Evolutionary conservation across 805 yeast species (phyloP).

Genomic region (Candida anglica): DNA sequence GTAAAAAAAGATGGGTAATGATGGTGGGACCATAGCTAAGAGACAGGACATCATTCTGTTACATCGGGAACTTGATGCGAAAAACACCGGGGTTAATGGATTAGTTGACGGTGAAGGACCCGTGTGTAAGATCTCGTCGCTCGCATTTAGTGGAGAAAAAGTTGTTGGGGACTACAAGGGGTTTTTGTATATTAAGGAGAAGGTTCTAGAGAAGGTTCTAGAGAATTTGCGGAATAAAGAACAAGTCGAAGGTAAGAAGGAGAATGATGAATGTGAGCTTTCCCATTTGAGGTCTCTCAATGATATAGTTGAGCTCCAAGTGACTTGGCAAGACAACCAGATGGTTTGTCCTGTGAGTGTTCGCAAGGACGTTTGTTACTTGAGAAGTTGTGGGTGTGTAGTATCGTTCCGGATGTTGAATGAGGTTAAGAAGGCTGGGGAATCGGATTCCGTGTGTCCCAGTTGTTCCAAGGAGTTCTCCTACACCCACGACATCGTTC

Average conservation of each 20-base stretch:
- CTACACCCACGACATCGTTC: conserved; percentile 26
- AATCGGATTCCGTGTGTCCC: conserved; percentile 22
- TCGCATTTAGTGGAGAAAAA: conserved; percentile 30
- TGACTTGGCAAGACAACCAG: conserved; percentile 2
- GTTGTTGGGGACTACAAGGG: conserved; percentile 72
- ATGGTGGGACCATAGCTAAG: conserved; percentile 70
- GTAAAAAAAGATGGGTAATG: conserved; percentile 48
- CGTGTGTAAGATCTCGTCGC: conserved; percentile 44
- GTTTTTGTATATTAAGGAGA: conserved; percentile 57
- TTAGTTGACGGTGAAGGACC: conserved; percentile 15
- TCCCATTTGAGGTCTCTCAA: not conserved
- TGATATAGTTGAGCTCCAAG: conserved; percentile 1
- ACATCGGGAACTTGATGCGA: conserved; percentile 14
- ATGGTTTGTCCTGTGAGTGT: conserved; percentile 30
- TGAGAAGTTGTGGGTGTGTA: conserved; percentile 39
- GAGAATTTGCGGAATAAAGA: conserved; percentile 20
- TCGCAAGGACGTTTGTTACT: conserved; percentile 19
- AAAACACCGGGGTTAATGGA: conserved; percentile 10
- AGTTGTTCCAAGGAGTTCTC: conserved; percentile 20
- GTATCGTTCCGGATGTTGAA: conserved; percentile 20
- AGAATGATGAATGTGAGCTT: too few species aligned
- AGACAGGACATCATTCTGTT: conserved; percentile 46
- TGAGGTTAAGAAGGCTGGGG: conserved; percentile 9
- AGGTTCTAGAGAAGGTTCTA: conserved; percentile 29
- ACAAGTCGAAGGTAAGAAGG: conserved; percentile 7